Evolutionary conservation across 148 eudicot genomes (phyloP).

Genomic region (Vaccinium corymbosum): DNA sequence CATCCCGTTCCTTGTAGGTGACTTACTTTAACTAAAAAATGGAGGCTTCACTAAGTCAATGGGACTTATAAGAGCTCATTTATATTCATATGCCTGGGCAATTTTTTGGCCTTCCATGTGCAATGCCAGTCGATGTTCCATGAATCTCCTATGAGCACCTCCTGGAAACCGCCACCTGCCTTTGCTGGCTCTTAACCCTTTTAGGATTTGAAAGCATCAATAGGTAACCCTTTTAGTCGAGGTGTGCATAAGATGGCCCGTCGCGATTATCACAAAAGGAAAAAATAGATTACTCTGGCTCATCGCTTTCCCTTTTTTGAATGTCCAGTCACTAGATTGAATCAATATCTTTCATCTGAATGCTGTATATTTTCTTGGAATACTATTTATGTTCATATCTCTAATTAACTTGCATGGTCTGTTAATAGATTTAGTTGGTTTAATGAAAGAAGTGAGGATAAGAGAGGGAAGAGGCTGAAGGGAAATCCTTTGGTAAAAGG

Average conservation of each 20-base stretch:
- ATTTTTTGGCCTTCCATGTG: background rate
- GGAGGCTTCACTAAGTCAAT: background rate
- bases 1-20: background rate
- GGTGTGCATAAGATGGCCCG: background rate
- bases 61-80: background rate
- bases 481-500: background rate
- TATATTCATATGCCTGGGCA: background rate
- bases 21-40: background rate
- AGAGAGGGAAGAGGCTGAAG: background rate
- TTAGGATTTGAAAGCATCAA: background rate
- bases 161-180: background rate
- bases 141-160: background rate
- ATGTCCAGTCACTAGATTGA: background rate
- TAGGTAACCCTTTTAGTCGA: background rate
- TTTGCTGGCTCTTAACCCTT: background rate
- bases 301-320: background rate
- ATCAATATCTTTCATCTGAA: background rate
- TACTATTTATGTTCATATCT: background rate
- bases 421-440: background rate
- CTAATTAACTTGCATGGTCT: background rate
- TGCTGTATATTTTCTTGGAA: background rate
- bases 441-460: no score
- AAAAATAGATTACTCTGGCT: background rate
- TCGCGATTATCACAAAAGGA: background rate
- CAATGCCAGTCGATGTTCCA: background rate